A percentile compares a stretch with the other conserved stretches of the same genome.
These are phyloP conservation scores for Thermoascus crustaceus DNA, from an alignment of 2,329 filamentous ascomycete species.

Conservation along the genomic window DNA sequence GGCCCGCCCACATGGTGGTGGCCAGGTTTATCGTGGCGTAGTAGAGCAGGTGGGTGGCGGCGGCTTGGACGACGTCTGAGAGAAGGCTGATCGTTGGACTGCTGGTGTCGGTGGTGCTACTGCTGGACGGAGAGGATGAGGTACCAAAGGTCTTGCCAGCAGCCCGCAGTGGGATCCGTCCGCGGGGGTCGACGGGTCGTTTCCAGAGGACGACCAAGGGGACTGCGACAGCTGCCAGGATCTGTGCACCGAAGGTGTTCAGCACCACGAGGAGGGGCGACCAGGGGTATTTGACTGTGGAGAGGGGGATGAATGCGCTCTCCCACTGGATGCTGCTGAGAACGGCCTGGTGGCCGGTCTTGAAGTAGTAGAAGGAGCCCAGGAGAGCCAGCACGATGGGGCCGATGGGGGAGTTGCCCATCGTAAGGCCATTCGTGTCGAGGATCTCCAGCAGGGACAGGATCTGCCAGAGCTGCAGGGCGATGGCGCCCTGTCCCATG, in stretches of 20 bases:
- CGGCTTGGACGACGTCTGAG: slow-evolving; percentile 60
- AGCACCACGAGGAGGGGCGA: slow-evolving; percentile 70
- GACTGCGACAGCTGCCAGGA: slow-evolving; percentile 69
- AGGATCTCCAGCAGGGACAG: slow-evolving; percentile 63
- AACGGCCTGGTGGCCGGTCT: slow-evolving; percentile 89
- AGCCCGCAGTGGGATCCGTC: slow-evolving; percentile 20
- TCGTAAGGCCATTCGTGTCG: slow-evolving; percentile 53
- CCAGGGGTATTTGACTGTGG: slow-evolving; percentile 80
- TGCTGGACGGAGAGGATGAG: slow-evolving; percentile 7
- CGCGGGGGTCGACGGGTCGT: slow-evolving; percentile 63
- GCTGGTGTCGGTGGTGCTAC: slow-evolving; percentile 8
- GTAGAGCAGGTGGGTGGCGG: slow-evolving; percentile 70
- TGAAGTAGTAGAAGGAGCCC: slow-evolving; percentile 93
- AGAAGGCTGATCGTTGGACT: slow-evolving; percentile 42
- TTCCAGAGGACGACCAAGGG: slow-evolving; percentile 87
- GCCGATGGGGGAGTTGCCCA: slow-evolving; percentile 60
- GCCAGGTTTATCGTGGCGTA: slow-evolving; percentile 76
- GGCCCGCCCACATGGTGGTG: slow-evolving; percentile 83
- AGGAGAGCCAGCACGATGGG: slow-evolving; percentile 79
- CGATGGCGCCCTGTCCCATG: slow-evolving; percentile 81
- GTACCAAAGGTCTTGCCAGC: slow-evolving; percentile 20
- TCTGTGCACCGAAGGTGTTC: slow-evolving; percentile 85
- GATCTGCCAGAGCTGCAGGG: slow-evolving; percentile 78
- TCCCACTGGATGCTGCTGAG: slow-evolving; percentile 93
- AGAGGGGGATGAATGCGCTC: slow-evolving; percentile 80